Base-by-base conservation (phyloP, 805 yeast species). In the Hanseniaspora opuntiae region DNA sequence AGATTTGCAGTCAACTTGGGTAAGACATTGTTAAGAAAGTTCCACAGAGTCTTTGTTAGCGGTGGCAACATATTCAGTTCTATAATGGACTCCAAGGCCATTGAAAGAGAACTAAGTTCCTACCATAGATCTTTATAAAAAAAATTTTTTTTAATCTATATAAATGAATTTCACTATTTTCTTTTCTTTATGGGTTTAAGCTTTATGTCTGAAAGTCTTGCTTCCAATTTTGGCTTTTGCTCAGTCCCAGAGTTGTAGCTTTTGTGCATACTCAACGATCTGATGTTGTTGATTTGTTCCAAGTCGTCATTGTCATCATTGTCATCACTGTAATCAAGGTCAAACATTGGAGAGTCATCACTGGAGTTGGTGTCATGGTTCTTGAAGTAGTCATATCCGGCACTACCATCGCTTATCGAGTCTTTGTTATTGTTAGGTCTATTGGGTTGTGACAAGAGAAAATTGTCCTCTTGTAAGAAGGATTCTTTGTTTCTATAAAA, bases 1-100 rank as follows among this genome's bases (percentile, higher is more conserved):
- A 65, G 67, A 32, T 63, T 68, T 8, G 57, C 67, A 11, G 47
- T 69, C 44, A 66, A 71, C 17, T 66, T 74, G 45, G 50, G 68
- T 16, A 71, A 71, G 60, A 65, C 73, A 53, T 20, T 69, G 14
- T 45, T 72, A 53, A 71, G 76, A 65, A 71, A 71, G 51, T 69
- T 69, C 53, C 75, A 78, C 2, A 71, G 67, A 38, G 60, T 56
- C 12, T 48, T 58, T 11, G 54, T 71, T 33, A 57, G 62, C 3
- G 63, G 62, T 2, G 62, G 65, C 30, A 68, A 74, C 55, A 64
- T 59, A 33, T 62, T 63, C 35, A 68, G 68, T 6, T 64, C 74
- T 46, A 33, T 44, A 3, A 56, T 69, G 16, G 57, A 64, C 5
- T 71, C 71, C 54, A 60, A 62, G 37, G 62, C 62, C 37, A 66